Base-by-base conservation (phyloP, 345 rosid genomes). In the Eucalyptus lansdowneana region DNA sequence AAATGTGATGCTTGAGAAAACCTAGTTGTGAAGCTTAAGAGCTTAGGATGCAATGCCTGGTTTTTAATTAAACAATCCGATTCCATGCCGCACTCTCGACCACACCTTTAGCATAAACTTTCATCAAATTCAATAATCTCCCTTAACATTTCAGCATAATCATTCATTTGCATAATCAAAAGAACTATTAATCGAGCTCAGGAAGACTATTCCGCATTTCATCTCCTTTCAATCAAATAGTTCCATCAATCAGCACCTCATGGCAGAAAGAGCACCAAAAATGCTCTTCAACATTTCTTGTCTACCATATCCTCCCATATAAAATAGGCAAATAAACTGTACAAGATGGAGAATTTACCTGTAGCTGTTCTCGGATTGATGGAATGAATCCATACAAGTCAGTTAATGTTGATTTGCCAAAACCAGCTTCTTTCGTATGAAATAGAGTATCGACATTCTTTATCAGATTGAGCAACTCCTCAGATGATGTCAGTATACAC, bases 311-410 rank as follows among this genome's bases (percentile, higher is more conserved):
- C 81, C 81, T 72, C 81, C 14, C 40, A 37, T 37, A 72, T 50
- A n/a, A 86, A 72, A 56, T n/a, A 87, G 44, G 21, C 45, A 72
- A 34, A 72, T 72, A 37, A 72, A 34, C 81, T 9, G 3, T 19
- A 29, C 4, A 15, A 45, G 37, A 3, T 27, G 49, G 56, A 65
- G 27, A 80, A 86, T 60, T 9, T 92, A 96, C 99, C 98, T 94
- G 95, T 90, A 97, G 90, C 90, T 96, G 97, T 91, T 96, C 99
- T 67, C 93, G 91, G 88, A 97, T 96, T 80, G 93, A 91, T 88
- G 99, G 96, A 93, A 93, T 93, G 92, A 90, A 94, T 92, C 92
- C 91, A 89, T 92, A 93, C 83, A 95, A 90, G 89, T 90, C 92
- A 89, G 90, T 94, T 50, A 90, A 90, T 89, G 88, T 88, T 86